Evolutionary conservation across 805 yeast species (phyloP).

Genomic region (Wickerhamomyces kurtzmanii): DNA sequence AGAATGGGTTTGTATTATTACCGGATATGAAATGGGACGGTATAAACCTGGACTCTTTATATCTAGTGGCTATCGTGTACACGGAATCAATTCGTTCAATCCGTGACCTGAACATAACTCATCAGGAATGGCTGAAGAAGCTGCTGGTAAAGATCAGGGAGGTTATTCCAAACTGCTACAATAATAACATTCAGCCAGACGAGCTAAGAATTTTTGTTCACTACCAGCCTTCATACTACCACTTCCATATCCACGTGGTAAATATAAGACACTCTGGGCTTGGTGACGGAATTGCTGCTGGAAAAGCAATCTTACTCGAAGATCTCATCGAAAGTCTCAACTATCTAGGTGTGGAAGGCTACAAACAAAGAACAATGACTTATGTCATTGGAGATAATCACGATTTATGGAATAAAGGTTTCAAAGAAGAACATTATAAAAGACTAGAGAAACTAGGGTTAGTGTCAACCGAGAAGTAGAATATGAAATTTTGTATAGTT

Average conservation of each 20-base stretch:
- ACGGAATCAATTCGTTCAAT: slow-evolving; percentile 61
- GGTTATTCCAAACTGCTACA: slow-evolving; percentile 38
- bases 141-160: slow-evolving; percentile 34
- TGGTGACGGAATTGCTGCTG: slow-evolving; percentile 58
- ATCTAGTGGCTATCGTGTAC: slow-evolving; percentile 68
- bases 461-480: no score
- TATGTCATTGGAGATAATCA: slow-evolving; percentile 73
- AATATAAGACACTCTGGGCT: slow-evolving; percentile 60
- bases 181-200: slow-evolving; percentile 32
- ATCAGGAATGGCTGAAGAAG: slow-evolving; percentile 45
- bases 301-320: slow-evolving; percentile 75
- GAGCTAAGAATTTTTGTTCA: slow-evolving; percentile 75
- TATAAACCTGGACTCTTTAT: slow-evolving; percentile 53
- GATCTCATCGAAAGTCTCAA: slow-evolving; percentile 69
- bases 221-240: slow-evolving; percentile 94
- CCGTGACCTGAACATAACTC: slow-evolving; percentile 57
- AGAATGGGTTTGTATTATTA: slow-evolving; percentile 58
- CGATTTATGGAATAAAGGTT: slow-evolving; percentile 47
- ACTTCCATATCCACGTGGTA: slow-evolving; percentile 88
- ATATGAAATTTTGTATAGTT: no score
- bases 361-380: slow-evolving; percentile 43
- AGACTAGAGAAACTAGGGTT: slow-evolving; percentile 70
- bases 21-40: slow-evolving; percentile 99
- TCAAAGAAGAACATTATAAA: slow-evolving; percentile 14
- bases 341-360: slow-evolving; percentile 46